Percentiles rank a stretch among this genome's conserved stretches.
phyloP scores from a whole-genome alignment of 2,329 filamentous ascomycete genomes.

The Sordariomycetes sp. region DNA sequence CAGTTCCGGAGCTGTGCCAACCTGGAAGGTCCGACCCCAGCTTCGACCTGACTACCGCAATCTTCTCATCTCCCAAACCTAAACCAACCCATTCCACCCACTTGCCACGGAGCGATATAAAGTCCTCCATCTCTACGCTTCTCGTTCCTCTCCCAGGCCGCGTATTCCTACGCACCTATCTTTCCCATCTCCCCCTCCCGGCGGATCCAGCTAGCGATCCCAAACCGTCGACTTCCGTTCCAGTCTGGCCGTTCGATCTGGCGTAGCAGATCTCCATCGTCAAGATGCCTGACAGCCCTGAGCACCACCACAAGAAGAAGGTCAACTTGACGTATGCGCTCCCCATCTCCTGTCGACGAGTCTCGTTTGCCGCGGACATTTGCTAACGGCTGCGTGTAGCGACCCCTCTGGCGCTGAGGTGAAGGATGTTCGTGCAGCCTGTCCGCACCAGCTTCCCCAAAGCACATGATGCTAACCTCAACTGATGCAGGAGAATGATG shows the following conservation, averaged over 20 bases:
- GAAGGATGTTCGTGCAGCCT: slow-evolving; percentile 56
- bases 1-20: slow-evolving; percentile 1
- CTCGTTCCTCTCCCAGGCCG: neutral
- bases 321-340: slow-evolving; percentile 65
- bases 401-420: slow-evolving; percentile 82
- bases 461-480: slow-evolving; percentile 12
- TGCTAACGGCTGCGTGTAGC: slow-evolving; percentile 40
- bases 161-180: neutral
- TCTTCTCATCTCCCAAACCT: neutral
- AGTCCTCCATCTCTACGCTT: slow-evolving; percentile 1
- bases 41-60: neutral
- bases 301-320: slow-evolving; percentile 69
- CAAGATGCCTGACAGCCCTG: slow-evolving; percentile 58
- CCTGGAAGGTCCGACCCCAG: neutral
- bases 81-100: neutral
- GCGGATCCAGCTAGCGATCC: neutral
- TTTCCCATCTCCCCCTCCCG: neutral
- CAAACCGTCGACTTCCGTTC: neutral
- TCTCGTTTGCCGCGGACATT: neutral
- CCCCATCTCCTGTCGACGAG: neutral
- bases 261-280: neutral
- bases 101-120: slow-evolving; percentile 2
- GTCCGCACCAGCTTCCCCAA: slow-evolving; percentile 7
- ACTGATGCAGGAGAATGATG: slow-evolving; percentile 65
- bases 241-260: neutral